A percentile compares a stretch with the other conserved stretches of the same genome.
Conservation (phyloP, 305 asterid species). For the Fraxinus xanthoxyloides region DNA sequence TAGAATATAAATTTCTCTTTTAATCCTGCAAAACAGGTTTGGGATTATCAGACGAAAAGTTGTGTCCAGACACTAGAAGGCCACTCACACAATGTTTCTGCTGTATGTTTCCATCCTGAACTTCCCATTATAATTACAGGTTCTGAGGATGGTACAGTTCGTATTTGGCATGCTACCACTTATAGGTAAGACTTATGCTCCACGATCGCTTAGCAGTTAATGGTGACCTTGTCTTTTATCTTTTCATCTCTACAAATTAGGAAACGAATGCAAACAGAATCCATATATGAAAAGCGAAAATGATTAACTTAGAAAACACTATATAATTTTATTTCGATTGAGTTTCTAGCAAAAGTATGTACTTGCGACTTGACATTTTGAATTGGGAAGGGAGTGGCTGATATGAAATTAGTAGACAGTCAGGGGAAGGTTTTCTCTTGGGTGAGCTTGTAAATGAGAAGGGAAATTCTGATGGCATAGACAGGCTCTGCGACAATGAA, state of each 20-base stretch:
- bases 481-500: not conserved
- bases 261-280: not conserved
- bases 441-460: not conserved
- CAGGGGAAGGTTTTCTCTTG: not conserved
- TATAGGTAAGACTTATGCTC: constrained; percentile 43
- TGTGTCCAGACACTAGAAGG: constrained; percentile 65
- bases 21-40: constrained; percentile 42
- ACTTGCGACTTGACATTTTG: not conserved
- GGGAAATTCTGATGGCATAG: not conserved
- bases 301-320: not conserved
- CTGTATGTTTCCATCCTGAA: constrained; percentile 64
- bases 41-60: constrained; percentile 67
- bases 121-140: constrained; percentile 64
- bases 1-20: constrained; percentile 1
- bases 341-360: not conserved
- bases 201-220: not conserved
- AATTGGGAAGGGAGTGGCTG: not conserved
- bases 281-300: not conserved
- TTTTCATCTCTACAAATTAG: not conserved
- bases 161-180: constrained; percentile 63
- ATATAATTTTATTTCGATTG: not conserved
- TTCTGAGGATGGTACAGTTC: constrained; percentile 67
- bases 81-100: constrained; percentile 65
- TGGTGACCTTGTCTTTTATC: not conserved
- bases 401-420: not conserved